Percentiles rank a stretch among this genome's conserved stretches.
Evolutionary conservation across 2,329 filamentous ascomycete species (phyloP).

Genomic region (Monosporascus sp.): DNA sequence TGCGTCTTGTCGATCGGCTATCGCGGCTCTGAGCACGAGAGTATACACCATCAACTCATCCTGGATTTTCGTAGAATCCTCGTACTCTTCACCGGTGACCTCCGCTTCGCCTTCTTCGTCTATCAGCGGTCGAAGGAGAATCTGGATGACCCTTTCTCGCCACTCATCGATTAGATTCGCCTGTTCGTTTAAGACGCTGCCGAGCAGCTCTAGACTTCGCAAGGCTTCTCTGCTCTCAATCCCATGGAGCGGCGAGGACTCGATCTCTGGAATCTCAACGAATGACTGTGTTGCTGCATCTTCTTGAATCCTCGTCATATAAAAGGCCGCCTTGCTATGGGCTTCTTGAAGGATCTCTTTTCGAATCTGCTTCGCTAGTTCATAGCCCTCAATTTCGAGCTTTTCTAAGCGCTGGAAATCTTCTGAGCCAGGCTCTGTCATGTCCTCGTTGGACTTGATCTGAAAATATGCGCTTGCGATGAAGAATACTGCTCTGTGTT

Average conservation of each 20-base stretch:
- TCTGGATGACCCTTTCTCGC: slow-evolving; percentile 66
- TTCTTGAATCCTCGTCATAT: slow-evolving; percentile 58
- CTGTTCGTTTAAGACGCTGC: slow-evolving; percentile 64
- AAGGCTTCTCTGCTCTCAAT: slow-evolving; percentile 67
- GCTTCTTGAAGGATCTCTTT: slow-evolving; percentile 66
- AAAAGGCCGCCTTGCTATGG: slow-evolving; percentile 50
- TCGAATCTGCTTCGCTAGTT: slow-evolving; percentile 70
- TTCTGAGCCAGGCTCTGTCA: slow-evolving; percentile 62
- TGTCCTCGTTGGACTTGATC: slow-evolving; percentile 64
- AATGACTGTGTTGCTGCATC: slow-evolving; percentile 51
- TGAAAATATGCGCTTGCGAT: slow-evolving; percentile 79
- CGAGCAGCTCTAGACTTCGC: slow-evolving; percentile 61
- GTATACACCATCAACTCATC: slow-evolving; percentile 87
- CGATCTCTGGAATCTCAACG: slow-evolving; percentile 57
- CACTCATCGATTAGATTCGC: slow-evolving; percentile 66
- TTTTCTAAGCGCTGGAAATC: slow-evolving; percentile 62
- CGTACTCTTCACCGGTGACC: slow-evolving; percentile 83
- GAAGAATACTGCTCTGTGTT: slow-evolving; percentile 81
- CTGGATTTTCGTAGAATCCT: slow-evolving; percentile 79
- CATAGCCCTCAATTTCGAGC: slow-evolving; percentile 68
- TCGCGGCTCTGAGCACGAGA: slow-evolving; percentile 65
- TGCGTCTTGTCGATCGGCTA: slow-evolving; percentile 73
- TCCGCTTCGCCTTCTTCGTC: slow-evolving; percentile 74
- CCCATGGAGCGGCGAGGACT: slow-evolving; percentile 49
- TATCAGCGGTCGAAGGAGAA: slow-evolving; percentile 69